Conservation (phyloP, 2,329 filamentous ascomycete species). For the Fusarium sp. region DNA sequence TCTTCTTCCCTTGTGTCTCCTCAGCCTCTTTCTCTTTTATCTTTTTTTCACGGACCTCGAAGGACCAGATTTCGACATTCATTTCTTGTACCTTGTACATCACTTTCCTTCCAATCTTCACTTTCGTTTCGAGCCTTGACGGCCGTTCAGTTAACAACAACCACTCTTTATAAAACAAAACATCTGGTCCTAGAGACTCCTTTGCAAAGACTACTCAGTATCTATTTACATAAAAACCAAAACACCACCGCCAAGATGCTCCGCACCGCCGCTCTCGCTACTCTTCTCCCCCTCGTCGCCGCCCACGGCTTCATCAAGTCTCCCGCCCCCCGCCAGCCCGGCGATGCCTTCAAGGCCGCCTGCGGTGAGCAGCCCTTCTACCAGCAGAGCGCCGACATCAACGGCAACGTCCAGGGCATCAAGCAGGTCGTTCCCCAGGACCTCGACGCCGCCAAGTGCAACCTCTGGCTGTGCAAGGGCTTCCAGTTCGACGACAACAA, state of each 20-base stretch:
- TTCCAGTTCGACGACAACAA: constrained; percentile 59
- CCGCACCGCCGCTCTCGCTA: constrained; percentile 38
- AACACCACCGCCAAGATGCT: constrained; percentile 37
- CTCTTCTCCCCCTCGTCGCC: constrained; percentile 49
- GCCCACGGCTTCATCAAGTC: constrained; percentile 58
- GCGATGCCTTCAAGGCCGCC: constrained; percentile 55
- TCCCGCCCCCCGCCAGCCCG: constrained; percentile 56
- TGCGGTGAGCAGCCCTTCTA: constrained; percentile 57
- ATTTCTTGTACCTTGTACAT: constrained; percentile 46
- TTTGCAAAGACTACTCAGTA: constrained; percentile 4
- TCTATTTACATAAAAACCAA: background rate
- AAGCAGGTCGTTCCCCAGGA: constrained; percentile 46
- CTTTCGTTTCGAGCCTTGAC: constrained; percentile 48
- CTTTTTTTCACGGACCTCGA: constrained; percentile 46
- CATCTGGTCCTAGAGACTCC: constrained; percentile 47
- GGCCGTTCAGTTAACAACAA: constrained; percentile 40
- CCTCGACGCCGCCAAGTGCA: constrained; percentile 47
- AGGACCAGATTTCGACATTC: constrained; percentile 48
- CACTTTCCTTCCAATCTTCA: constrained; percentile 43
- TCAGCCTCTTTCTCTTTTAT: constrained; percentile 35
- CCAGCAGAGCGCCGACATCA: constrained; percentile 50
- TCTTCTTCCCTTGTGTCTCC: background rate
- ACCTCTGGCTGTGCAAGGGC: constrained; percentile 61
- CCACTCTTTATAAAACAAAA: constrained; percentile 36
- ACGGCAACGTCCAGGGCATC: constrained; percentile 54